A percentile compares a stretch with the other conserved stretches of the same genome.
Conservation (phyloP, 306 rosid species). For the Cucumis sativus region Cucumber_9930_V3 NC_026659.2:30969501-30970000, state of each 20-base stretch:
- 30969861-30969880: slow-evolving; percentile 97
- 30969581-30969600: not conserved
- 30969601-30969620: not conserved
- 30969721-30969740: not conserved
- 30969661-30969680: not conserved
- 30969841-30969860: slow-evolving; percentile 91
- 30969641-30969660: not conserved
- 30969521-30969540: not conserved
- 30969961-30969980: not conserved
- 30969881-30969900: slow-evolving; percentile 96
- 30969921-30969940: not conserved
- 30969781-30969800: slow-evolving; percentile 81
- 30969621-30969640: not conserved
- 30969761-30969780: slow-evolving; percentile 48
- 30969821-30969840: slow-evolving; percentile 87
- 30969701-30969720: not conserved
- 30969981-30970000: not conserved
- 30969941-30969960: not conserved
- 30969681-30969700: not conserved
- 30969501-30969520: not conserved
- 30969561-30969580: not conserved
- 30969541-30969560: not conserved
- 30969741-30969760: not conserved
- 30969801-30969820: slow-evolving; percentile 98
- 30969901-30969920: slow-evolving; percentile 80